Conservation (phyloP, 768 basidiomycete genomes). For the Tricholoma sp. region DNA sequence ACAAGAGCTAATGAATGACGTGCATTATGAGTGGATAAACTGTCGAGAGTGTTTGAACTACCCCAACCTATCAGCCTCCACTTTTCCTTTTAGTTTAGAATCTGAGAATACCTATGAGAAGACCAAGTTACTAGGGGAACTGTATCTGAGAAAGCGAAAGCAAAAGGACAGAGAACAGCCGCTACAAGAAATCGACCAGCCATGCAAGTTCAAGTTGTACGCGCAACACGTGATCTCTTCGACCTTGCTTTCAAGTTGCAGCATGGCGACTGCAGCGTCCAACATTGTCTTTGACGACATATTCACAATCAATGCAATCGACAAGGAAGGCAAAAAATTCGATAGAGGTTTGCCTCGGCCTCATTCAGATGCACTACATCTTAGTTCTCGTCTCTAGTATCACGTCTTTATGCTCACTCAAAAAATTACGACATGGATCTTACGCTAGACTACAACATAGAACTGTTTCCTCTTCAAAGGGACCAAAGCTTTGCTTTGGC, state of each 20-base stretch:
- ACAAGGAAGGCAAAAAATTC: conserved; percentile 95
- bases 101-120: conserved; percentile 46
- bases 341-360: conserved; percentile 72
- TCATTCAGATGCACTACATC: not conserved
- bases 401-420: conserved; percentile 83
- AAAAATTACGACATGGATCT: conserved; percentile 91
- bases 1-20: conserved; percentile 33
- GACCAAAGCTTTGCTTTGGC: conserved; percentile 80
- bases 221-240: not conserved
- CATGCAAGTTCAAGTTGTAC: conserved; percentile 28
- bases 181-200: conserved; percentile 37
- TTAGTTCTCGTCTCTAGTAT: conserved; percentile 50
- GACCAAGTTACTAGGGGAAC: conserved; percentile 69
- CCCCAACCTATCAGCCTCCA: not conserved
- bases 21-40: conserved; percentile 27
- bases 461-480: conserved; percentile 71
- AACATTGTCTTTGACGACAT: conserved; percentile 92
- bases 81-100: conserved; percentile 1
- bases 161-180: conserved; percentile 40
- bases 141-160: conserved; percentile 56
- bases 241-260: not conserved
- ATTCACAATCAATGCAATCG: conserved; percentile 78
- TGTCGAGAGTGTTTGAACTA: conserved; percentile 47
- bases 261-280: conserved; percentile 55
- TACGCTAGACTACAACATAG: conserved; percentile 91